Percentiles rank a stretch among this genome's conserved stretches.
These are phyloP conservation scores for Alternaria conjuncta DNA, from an alignment of 2,329 filamentous ascomycete species.

Conservation along the genomic window DNA sequence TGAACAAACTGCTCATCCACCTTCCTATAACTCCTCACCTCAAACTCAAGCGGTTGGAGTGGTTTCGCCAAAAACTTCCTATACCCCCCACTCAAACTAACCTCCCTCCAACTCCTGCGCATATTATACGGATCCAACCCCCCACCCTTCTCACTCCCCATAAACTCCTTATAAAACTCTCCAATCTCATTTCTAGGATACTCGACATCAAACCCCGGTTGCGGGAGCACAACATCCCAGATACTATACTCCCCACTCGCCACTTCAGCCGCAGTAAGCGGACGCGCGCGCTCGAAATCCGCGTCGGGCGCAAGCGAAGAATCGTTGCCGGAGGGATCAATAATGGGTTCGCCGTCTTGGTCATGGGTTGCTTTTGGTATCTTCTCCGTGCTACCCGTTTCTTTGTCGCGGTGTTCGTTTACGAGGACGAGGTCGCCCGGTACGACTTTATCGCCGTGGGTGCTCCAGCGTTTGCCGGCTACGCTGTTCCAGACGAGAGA, in stretches of 20 bases:
- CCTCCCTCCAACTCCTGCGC: slow-evolving; percentile 83
- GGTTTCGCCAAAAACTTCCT: slow-evolving; percentile 81
- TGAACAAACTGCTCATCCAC: slow-evolving; percentile 84
- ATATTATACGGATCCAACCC: slow-evolving; percentile 82
- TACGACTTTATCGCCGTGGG: slow-evolving; percentile 75
- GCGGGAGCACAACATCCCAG: slow-evolving; percentile 87
- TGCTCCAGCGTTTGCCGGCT: slow-evolving; percentile 79
- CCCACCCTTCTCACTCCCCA: slow-evolving; percentile 80
- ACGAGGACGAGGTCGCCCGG: slow-evolving; percentile 84
- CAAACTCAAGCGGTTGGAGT: slow-evolving; percentile 66
- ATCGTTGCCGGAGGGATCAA: slow-evolving; percentile 65
- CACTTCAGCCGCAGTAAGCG: slow-evolving; percentile 78
- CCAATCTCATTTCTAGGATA: slow-evolving; percentile 86
- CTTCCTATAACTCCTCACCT: slow-evolving; percentile 72
- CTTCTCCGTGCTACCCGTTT: slow-evolving; percentile 34
- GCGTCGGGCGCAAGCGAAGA: slow-evolving; percentile 61
- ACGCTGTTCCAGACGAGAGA: slow-evolving; percentile 92
- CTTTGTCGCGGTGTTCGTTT: slow-evolving; percentile 61
- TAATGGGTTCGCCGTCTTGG: slow-evolving; percentile 70
- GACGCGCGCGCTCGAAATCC: slow-evolving; percentile 71
- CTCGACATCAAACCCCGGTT: slow-evolving; percentile 87
- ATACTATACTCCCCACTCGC: slow-evolving; percentile 77
- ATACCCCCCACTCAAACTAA: slow-evolving; percentile 87
- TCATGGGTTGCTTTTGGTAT: slow-evolving; percentile 50
- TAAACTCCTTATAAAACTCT: slow-evolving; percentile 84